Base-by-base conservation (phyloP, 2,329 filamentous ascomycete species). In the Magnaporthiopsis incrustans region DNA sequence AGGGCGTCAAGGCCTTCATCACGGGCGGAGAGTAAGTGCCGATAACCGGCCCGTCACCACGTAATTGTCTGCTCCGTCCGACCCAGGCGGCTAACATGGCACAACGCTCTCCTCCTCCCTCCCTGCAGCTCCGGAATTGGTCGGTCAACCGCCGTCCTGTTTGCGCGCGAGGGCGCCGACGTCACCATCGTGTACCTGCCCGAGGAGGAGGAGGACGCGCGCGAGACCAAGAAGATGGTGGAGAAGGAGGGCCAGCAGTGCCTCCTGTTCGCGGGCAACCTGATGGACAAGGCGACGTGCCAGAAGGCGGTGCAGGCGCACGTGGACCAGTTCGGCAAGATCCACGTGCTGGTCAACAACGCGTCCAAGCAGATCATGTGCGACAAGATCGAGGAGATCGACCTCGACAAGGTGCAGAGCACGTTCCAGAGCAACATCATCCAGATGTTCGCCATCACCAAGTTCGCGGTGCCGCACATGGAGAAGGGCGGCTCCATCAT, bases 381-480 rank as follows among this genome's bases (percentile, higher is more conserved):
- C 70, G 71, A 78, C 7, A 77, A 85, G 38, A 78, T 85, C 26
- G 74, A 76, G 44, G 77, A 85, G 1, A 85, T 84, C 33, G 77
- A 85, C 69, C 76, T 87, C 0, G 77, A 82, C 18, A 73, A 78
- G 0, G 81, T 86, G 0, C 81, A 85, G 66, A 81, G 79, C 67
- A 82, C 80, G 0, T 88, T 86, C 76, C 78, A 78, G 59, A 80
- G 77, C 58, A 86, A 86, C 66, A 81, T 86, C 38, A 68, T 85
- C 11, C 78, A 81, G 64, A 85, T 85, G 76, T 83, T 87, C 69
- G 82, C 82, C n/a, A 75, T 86, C 66, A 81, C 81, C 6, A 86
- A 86, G 69, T 85, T 79, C 66, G 77, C 82, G 0, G 71, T 86
- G 10, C 79, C 79, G 6, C 79, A 85, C 67, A 83, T 86, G 82